Evolutionary conservation across 139 green algal species (phyloP), one percentile per base, ranked within the genome.

Genomic region (Micractinium sp.): DNA sequence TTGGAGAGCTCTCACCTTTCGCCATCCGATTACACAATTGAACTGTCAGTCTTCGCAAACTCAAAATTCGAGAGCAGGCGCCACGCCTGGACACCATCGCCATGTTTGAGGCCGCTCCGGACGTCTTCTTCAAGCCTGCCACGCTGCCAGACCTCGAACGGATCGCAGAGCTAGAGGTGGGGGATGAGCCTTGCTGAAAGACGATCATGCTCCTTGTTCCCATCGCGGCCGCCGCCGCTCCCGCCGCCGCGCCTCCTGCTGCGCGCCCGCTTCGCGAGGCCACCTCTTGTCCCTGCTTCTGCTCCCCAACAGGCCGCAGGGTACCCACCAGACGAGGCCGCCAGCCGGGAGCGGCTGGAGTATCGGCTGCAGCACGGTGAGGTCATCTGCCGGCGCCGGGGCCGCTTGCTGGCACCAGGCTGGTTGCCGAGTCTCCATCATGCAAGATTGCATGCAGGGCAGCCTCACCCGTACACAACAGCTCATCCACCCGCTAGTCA

Each of bases 311-410:
- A 94, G 92, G 91, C 85, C 31, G 85, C 90, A 61, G 74, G 84
- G 3, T 94, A 94, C 77, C 89, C 92, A 9, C 82, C 63, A 33
- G 92, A 94, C 61, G 92, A 94, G 41, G 89, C 92, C 15, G 92
- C 92, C 1, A 92, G 86, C 69, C 67, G n/a, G 0, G 74, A 86
- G 53, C 77, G 76, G 18, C 74, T 94, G 20, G 71, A 87, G 2
- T 92, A 89, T 39, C 82, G 92, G 25, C 36, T 91, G 56, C 33
- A n/a, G 61, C 23, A 93, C 53, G 91, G 91, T 93, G 39, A 19
- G 88, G 39, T 1, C 19, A 12, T 47, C 0, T 25, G 47, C 47
- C 9, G 47, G 47, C 47, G 47, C 47, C 47, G 47, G 47, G 5
- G 47, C 47, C 47, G 47, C 47, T 56, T 9, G 47, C 47, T 56